phyloP scores from a whole-genome alignment of 2,329 filamentous ascomycete species.

The Ophiostoma fasciatum region DNA sequence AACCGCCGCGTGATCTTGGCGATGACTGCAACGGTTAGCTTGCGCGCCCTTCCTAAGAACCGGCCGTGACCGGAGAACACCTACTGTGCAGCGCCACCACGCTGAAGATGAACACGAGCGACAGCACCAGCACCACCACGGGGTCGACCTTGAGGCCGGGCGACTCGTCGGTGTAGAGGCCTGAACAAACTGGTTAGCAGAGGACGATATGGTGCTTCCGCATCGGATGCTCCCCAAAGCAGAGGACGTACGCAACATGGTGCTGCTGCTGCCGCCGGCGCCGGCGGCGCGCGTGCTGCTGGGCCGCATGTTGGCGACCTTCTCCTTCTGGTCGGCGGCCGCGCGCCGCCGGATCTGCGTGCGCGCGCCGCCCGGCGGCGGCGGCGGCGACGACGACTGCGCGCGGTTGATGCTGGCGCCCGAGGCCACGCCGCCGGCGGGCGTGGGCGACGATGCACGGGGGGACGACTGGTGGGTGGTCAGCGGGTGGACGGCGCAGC shows the following conservation, averaged over 20 bases:
- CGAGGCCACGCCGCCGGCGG: conserved; percentile 41
- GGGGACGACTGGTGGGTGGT: conserved; percentile 36
- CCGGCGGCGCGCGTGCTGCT: conserved; percentile 86
- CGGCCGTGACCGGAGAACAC: conserved; percentile 20
- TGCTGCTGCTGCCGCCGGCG: conserved; percentile 90
- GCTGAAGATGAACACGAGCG: conserved; percentile 96
- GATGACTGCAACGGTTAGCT: conserved; percentile 10
- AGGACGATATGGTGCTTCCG: no score
- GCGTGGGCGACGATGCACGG: conserved; percentile 37
- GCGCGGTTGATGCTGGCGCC: conserved; percentile 56
- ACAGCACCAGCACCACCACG: conserved; percentile 90
- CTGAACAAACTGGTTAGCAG: conserved; percentile 24
- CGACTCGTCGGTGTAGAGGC: conserved; percentile 95
- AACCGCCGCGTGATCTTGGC: conserved; percentile 15
- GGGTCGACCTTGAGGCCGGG: conserved; percentile 96
- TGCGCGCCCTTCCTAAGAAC: no score
- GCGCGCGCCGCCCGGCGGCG: conserved; percentile 83
- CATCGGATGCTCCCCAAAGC: no score
- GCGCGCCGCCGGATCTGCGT: conserved; percentile 91
- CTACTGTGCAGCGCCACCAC: conserved; percentile 94
- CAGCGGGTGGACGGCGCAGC: not conserved
- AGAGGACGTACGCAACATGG: conserved; percentile 74
- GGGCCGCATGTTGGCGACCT: conserved; percentile 83
- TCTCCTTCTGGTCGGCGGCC: conserved; percentile 93
- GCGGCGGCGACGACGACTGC: conserved; percentile 76